Conservation (phyloP, 495 filamentous ascomycete genomes). For the Pyrenula massariospora region DNA sequence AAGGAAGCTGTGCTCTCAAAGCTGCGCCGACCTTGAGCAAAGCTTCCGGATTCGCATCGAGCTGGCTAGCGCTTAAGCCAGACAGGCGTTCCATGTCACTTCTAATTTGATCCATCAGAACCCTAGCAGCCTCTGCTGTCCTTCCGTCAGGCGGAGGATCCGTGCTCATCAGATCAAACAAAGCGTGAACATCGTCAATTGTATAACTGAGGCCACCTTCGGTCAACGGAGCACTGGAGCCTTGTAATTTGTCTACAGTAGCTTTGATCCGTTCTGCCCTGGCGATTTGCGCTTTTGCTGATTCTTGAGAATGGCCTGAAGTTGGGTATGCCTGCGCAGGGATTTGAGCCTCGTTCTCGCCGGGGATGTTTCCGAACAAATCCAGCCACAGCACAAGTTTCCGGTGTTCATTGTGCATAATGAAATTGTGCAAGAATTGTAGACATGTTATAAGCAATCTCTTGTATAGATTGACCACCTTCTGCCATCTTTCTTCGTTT, state of each 20-base stretch:
- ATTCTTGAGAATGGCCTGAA: not conserved
- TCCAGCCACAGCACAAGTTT: conserved; percentile 88
- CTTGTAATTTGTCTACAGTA: not conserved
- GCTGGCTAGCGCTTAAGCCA: not conserved
- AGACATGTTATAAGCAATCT: conserved; percentile 79
- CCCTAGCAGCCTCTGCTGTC: not conserved
- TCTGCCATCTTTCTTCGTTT: conserved; percentile 58
- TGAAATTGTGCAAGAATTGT: conserved; percentile 86
- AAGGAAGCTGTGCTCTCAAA: not conserved
- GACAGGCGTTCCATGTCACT: conserved; percentile 1
- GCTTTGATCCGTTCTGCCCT: conserved; percentile 1
- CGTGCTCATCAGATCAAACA: not conserved
- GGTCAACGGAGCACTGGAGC: not conserved
- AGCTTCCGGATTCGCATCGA: not conserved
- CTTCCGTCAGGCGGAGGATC: not conserved
- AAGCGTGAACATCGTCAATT: not conserved
- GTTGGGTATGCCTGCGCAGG: not conserved
- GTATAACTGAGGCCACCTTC: not conserved
- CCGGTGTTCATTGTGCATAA: conserved; percentile 79
- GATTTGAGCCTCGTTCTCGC: not conserved
- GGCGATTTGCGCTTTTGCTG: not conserved
- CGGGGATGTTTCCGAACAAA: conserved; percentile 52
- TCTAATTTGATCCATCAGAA: conserved; percentile 1
- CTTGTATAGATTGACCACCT: conserved; percentile 68
- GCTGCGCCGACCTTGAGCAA: not conserved